A percentile compares a stretch with the other conserved stretches of the same genome.
Conservation (phyloP, 345 rosid genomes). For the Eucalyptus regnans region DNA sequence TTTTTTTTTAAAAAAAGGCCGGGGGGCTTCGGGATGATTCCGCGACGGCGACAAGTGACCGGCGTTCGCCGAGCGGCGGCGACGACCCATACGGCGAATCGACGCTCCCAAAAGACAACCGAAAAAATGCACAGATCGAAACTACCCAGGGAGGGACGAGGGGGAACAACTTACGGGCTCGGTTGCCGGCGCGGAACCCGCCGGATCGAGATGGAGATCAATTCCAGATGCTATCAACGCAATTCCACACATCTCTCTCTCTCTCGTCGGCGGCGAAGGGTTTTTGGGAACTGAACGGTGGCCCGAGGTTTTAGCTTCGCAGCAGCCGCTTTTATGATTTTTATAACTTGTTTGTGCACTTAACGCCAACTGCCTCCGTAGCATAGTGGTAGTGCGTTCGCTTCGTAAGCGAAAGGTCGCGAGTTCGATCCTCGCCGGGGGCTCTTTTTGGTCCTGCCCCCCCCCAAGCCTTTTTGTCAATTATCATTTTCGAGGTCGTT, state of each 20-base stretch:
- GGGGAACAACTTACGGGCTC: constrained; percentile 9
- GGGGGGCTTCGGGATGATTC: neutral
- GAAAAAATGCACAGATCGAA: neutral
- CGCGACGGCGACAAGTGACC: neutral
- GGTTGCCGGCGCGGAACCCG: constrained; percentile 8
- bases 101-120: neutral
- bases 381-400: constrained; percentile 99
- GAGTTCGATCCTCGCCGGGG: constrained; percentile 86
- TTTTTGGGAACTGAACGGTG: neutral
- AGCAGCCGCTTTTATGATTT: rapidly evolving
- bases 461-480: neutral
- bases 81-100: neutral
- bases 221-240: constrained; percentile 51
- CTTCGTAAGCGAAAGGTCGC: constrained; percentile 99
- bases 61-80: neutral
- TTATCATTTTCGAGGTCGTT: neutral
- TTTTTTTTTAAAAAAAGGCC: neutral
- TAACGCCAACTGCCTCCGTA: constrained; percentile 28
- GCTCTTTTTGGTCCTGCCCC: neutral
- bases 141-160: neutral
- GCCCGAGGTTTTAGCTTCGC: neutral
- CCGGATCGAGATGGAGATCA: constrained; percentile 14
- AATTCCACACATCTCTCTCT: constrained; percentile 66
- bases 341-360: rapidly evolving
- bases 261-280: neutral